Evolutionary conservation across 306 rosid genomes (phyloP), one percentile per base, ranked within the genome.

Genomic region (Cicer yamashitae): DNA sequence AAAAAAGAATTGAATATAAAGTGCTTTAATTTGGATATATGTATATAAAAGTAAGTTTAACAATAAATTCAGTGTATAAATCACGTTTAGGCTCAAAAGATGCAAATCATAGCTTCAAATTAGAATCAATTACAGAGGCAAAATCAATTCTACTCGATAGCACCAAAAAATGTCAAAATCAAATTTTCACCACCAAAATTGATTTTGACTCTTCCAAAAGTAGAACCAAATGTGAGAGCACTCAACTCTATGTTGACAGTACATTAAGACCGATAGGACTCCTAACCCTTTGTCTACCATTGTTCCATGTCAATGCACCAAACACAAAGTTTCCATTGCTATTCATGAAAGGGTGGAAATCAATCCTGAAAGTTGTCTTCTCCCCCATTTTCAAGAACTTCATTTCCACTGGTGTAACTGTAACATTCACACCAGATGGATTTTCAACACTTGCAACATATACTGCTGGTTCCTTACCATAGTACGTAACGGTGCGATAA

Each of bases 301-400:
- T 89, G 50, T 70, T 84, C 90, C 96, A 91, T 57, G 71, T 82
- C 87, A 91, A 86, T 73, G 91, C 79, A 76, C 93, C 93, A 85
- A 91, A 86, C 78, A 91, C 89, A 81, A 89, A 89, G 78, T 83
- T 81, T 40, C 91, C 89, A 61, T 87, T 84, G 77, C 88, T 91
- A 46, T 70, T 81, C 62, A 65, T 77, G 53, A 64, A 77, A 75
- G 89, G 90, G 11, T n/a, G 41, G 22, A 91, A 73, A 72, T 87
- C 82, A 52, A 91, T 73, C 79, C 75, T 68, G 76, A 82, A 91
- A 34, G 83, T 79, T 67, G 61, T 30, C 59, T 79, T 89, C 61
- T 89, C 83, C 58, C 89, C 79, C 0, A 34, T 34, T 53, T 84
- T 79, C 70, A 61, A 13, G 43, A 89, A 84, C 84, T 64, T 74